Base-by-base conservation (phyloP, 2,329 filamentous ascomycete genomes). In the Onygenales sp. region DNA sequence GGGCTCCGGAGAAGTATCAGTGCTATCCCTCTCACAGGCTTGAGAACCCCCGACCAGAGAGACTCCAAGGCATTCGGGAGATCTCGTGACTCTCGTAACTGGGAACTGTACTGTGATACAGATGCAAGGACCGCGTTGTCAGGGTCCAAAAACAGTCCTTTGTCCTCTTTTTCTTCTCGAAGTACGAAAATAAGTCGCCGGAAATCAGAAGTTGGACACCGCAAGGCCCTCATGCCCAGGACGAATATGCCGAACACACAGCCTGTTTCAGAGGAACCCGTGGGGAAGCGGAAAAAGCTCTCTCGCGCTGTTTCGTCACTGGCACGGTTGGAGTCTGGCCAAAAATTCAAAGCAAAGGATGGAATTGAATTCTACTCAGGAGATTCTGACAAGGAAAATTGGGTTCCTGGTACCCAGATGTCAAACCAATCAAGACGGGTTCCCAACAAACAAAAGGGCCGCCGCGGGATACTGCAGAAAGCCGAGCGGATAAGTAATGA, bases 381-480 rank as follows among this genome's bases (percentile, higher is more conserved):
- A 48, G 91, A 95, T 63, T 95, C 89, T 1, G 92, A 97, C 68
- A 97, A 97, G 72, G 92, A 97, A 73, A 97, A 97, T 65, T 94
- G 89, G 81, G 70, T 78, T 42, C 79, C 79, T 2, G 75, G 75
- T 3, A 76, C 74, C 21, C 67, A 69, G 38, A 59, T 62, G 14
- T 65, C 70, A 9, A 64, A 66, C 39, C 80, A 64, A 42, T 69
- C 68, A 52, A 67, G 68, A 38, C 64, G 65, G 4, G 61, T 59
- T 17, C 57, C 60, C 27, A 62, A 66, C 32, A 58, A 62, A 45
- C 57, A 59, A 9, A 61, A 21, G 32, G 14, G 9, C n/a, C 50
- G 50, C 17, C 50, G 75, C 32, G 66, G 72, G 27, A 68, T 75
- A 5, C 67, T 82, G 31, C 73, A 72, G 50, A 78, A 80, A 31